Base-by-base conservation (phyloP, 1,284 basidiomycete genomes). In the Malassezia nana region DNA sequence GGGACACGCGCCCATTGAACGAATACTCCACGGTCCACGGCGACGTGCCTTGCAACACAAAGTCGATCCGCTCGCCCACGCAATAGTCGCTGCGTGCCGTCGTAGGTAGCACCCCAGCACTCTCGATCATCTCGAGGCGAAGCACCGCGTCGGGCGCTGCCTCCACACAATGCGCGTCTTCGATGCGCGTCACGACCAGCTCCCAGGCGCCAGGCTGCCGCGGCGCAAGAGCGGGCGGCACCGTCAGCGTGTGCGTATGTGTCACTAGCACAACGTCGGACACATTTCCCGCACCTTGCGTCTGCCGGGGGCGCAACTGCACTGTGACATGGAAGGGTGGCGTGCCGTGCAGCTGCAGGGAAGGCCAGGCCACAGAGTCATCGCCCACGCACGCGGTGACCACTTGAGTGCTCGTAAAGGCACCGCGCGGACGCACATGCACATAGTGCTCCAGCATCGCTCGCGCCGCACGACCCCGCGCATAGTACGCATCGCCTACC, bases 11-110 rank as follows among this genome's bases (percentile, higher is more conserved):
- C 45, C 83, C 83, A 60, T 88, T 84, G 75, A 90, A 82, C 41
- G 83, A 82, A 75, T 94, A 90, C 83, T 84, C 83, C 52, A 98
- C 83, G 5, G 83, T 85, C 90, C 92, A 98, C 2, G 92, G 91
- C n/a, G 91, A 84, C 42, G 83, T 87, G 47, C 92, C 92, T 75
- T 95, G 89, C 16, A 98, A 78, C 67, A 91, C 83, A 79, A 92
- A 96, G 62, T 89, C 87, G 9, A 88, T 81, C 44, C 82, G 80
- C 64, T 96, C 91, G 24, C 91, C 92, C 8, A 89, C 85, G 74
- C 92, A 98, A 63, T 86, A 84, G 74, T 96, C 84, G 59, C 79
- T 79, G 46, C 83, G 80, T 40, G 84, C 78, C 60, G 86, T 85
- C 59, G 89, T 82, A 0, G 90, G 83, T 30, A 89, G 81, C 56